Base-by-base conservation (phyloP, 2,329 filamentous ascomycete species). In the Microascus cirrosus region DNA sequence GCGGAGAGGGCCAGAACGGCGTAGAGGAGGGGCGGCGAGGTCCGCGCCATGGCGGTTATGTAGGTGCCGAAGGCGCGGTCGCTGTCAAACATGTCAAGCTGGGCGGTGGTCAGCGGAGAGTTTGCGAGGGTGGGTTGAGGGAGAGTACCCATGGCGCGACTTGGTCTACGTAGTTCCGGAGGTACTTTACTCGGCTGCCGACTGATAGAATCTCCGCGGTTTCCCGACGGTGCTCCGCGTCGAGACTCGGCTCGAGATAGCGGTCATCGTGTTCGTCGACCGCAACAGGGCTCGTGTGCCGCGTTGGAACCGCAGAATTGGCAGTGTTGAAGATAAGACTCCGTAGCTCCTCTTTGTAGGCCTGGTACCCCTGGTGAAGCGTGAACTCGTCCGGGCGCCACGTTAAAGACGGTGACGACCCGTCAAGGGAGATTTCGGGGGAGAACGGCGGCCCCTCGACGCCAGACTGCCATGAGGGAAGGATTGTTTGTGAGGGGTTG, bases 61-160 rank as follows among this genome's bases (percentile, higher is more conserved):
- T 79, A 73, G 1, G 79, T 73, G 3, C 77, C 77, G 62, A 84
- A 83, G 3, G 74, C 73, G 20, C 77, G 73, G 28, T 75, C 69
- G 32, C 72, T 74, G 62, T 84, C 80, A 60, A 82, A 82, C 71
- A 81, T 83, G 63, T 84, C 81, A 15, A 83, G 73, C 77, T 53
- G 32, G 13, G 11, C n/a, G n/a, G n/a, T 2, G 12, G 45, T 50
- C 12, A 50, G 45, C 8, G 12, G 77, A 2, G 39, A 7, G 5
- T 5, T 45, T 7, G 3, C 3, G 36, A 12, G 6, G 10, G 15
- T 2, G n/a, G 15, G 8, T n/a, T 6, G n/a, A 50, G 45, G 18
- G 18, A 4, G 18, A 48, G 15, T 34, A 53, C 52, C 52, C 78
- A 81, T 24, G 75, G 76, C 2, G 78, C 78, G 50, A 82, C 73